These are phyloP conservation scores for Aspergillus flavus DNA, from an alignment of 2,329 filamentous ascomycete species.

Conservation along the genomic window DNA sequence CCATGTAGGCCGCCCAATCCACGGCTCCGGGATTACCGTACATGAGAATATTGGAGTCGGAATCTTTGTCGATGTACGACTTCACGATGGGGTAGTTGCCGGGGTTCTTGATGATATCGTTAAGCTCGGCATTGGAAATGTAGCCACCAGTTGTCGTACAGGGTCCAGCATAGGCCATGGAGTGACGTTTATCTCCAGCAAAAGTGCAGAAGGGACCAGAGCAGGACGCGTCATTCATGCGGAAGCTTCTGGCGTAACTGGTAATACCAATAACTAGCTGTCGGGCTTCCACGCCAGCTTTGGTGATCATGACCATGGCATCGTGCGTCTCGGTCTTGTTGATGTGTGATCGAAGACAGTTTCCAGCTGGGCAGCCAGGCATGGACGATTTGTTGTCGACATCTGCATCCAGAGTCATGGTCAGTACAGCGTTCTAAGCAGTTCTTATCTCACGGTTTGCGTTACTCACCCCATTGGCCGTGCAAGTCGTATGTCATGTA, in stretches of 20 bases:
- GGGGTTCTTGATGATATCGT: neutral
- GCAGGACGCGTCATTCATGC: constrained; percentile 2
- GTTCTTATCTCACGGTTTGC: neutral
- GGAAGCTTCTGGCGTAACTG: constrained; percentile 2
- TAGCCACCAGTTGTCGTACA: constrained; percentile 3
- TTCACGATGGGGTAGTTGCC: neutral
- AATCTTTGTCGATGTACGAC: neutral
- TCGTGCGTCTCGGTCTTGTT: neutral
- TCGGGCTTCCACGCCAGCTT: constrained; percentile 1
- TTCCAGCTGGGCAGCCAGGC: constrained; percentile 30
- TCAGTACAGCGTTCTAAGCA: neutral
- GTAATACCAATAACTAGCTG: neutral
- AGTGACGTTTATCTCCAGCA: neutral
- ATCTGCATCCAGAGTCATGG: neutral
- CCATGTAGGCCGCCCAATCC: constrained; percentile 2
- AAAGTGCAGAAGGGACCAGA: constrained; percentile 1
- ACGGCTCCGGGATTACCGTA: neutral
- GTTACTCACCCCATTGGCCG: constrained; percentile 18
- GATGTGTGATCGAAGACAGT: constrained; percentile 41
- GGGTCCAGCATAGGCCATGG: neutral
- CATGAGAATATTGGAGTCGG: neutral
- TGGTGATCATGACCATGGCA: neutral
- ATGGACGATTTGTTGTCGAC: neutral
- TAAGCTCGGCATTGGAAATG: constrained; percentile 3
- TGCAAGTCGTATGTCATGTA: constrained; percentile 46